Conservation (phyloP, 257 asterid species). For the Salvia rosmarinus region DNA sequence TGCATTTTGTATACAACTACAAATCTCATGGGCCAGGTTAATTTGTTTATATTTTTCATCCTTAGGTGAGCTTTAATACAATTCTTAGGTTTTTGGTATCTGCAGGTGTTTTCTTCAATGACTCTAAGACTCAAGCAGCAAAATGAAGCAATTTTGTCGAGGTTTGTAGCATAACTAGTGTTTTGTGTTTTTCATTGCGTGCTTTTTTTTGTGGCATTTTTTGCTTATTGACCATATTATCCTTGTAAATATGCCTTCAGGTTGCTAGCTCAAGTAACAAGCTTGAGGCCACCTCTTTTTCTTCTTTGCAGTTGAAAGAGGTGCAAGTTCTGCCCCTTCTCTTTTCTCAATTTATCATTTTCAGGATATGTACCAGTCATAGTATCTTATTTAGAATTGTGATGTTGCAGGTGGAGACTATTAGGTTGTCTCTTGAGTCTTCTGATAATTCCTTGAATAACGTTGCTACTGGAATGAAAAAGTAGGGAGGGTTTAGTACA, state of each 20-base stretch:
- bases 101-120: slow-evolving; percentile 79
- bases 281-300: slow-evolving; percentile 62
- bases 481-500: slow-evolving; percentile 29
- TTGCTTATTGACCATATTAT: slow-evolving; percentile 18
- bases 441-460: slow-evolving; percentile 38
- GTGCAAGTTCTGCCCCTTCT: slow-evolving; percentile 40
- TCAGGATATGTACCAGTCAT: slow-evolving; percentile 22
- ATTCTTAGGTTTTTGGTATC: slow-evolving; percentile 37
- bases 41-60: slow-evolving; percentile 13
- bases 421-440: slow-evolving; percentile 45
- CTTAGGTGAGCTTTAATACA: slow-evolving; percentile 14
- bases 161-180: slow-evolving; percentile 48
- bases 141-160: slow-evolving; percentile 49
- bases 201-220: slow-evolving; percentile 22
- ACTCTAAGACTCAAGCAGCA: slow-evolving; percentile 50
- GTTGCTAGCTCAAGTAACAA: slow-evolving; percentile 57
- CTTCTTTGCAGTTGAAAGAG: slow-evolving; percentile 73
- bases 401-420: slow-evolving; percentile 65
- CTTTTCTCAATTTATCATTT: neutral
- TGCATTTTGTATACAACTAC: neutral
- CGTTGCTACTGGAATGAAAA: slow-evolving; percentile 37
- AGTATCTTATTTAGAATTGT: slow-evolving; percentile 38
- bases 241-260: slow-evolving; percentile 49
- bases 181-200: slow-evolving; percentile 1
- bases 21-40: neutral